Evolutionary conservation across 805 yeast genomes (phyloP), one percentile per base, ranked within the genome.

Genomic region (Zygoascus flipseniorum): DNA sequence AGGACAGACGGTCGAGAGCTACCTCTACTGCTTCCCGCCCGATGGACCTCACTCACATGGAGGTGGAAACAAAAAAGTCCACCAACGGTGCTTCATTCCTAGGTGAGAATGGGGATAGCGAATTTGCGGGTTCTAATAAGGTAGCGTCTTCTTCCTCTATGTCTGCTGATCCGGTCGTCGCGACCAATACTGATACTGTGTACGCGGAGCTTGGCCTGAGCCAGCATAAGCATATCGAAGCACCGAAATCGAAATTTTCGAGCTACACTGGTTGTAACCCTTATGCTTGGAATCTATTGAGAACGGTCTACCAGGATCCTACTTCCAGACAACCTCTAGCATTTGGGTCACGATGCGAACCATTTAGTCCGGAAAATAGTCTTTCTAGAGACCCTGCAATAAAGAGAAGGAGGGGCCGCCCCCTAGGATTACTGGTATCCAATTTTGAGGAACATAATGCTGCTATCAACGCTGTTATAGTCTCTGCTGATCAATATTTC

Each of bases 191-290:
- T 11, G 53, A 59, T 5, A 58, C 54, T 20, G 60, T 51, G 5
- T 59, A 58, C 50, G 62, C 56, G 9, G 61, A 58, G 14, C 43
- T 59, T 39, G 60, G 52, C 8, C 44, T 16, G 11, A 19, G 48
- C n/a, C 39, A 28, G 37, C 48, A 23, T 26, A 20, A 56, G 49
- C 31, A 23, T 43, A 51, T 20, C 14, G 26, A 43, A 41, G 45
- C 23, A 8, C 52, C 69, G 42, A 82, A 80, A 41, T 19, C 44
- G 6, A 31, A 46, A 45, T 46, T 45, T 42, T 48, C 60, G 60
- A 83, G 84, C 60, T 89, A 88, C 63, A 74, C 72, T 1, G 96
- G 96, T 0, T 69, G 72, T 26, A 83, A 85, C 61, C 82, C 83
- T 1, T 81, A 79, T 55, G 80, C 89, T 32, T 62, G 77, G 50